phyloP scores from a whole-genome alignment of 2,329 filamentous ascomycete species.

The Epichloe coenophiala region DNA sequence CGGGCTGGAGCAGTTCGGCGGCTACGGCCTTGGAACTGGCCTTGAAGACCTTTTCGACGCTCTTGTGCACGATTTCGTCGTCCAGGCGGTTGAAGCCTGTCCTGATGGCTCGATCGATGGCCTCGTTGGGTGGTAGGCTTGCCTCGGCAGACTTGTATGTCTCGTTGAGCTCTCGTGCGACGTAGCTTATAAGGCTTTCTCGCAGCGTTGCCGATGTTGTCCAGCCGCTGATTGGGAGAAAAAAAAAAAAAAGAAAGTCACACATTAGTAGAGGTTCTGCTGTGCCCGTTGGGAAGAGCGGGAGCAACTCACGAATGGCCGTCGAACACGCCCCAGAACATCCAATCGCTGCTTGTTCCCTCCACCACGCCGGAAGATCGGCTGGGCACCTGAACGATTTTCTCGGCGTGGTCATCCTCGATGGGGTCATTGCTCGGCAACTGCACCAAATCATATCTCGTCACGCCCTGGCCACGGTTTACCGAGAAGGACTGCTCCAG shows the following conservation, averaged over 20 bases:
- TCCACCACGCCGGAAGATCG: constrained; percentile 26
- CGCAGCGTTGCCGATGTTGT: constrained; percentile 93
- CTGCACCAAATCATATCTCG: constrained; percentile 89
- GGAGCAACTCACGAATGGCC: constrained; percentile 63
- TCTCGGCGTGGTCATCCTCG: constrained; percentile 95
- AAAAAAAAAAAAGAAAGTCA: constrained; percentile 6
- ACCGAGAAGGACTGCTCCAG: constrained; percentile 89
- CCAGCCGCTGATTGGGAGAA: constrained; percentile 58
- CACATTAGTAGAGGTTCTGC: neutral
- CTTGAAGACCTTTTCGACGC: constrained; percentile 81
- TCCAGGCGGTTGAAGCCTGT: constrained; percentile 78
- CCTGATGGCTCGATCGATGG: constrained; percentile 86
- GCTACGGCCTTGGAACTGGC: constrained; percentile 81
- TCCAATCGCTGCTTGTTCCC: constrained; percentile 62
- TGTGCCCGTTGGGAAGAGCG: neutral
- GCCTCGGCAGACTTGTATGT: constrained; percentile 67
- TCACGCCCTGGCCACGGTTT: constrained; percentile 76
- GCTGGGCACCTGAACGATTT: constrained; percentile 81
- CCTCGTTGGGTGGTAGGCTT: constrained; percentile 58
- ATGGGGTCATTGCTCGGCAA: constrained; percentile 95
- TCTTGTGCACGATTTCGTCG: constrained; percentile 87
- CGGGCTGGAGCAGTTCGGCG: constrained; percentile 82
- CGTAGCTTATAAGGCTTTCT: constrained; percentile 82
- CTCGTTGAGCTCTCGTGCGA: constrained; percentile 80
- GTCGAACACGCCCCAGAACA: constrained; percentile 99